Evolutionary conservation across 2,329 filamentous ascomycete species (phyloP), one percentile per base, ranked within the genome.

Genomic region (Ceratocystiopsis minuta): DNA sequence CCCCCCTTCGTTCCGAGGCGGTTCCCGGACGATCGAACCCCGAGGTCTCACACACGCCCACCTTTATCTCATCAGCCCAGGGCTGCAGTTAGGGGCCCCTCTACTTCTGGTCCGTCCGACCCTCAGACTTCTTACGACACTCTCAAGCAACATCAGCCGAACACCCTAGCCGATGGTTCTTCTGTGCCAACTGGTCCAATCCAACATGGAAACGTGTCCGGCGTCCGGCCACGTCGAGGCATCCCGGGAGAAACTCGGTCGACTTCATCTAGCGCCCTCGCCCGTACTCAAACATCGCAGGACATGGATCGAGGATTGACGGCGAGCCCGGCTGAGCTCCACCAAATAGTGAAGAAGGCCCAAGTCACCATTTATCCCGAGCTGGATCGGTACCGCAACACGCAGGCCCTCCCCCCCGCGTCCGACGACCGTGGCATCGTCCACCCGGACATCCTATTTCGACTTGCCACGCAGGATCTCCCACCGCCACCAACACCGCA

Each of bases 401-500:
- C 65, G 39, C 57, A 61, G 40, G 59, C 60, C 6, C 61, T 60
- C 1, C 52, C 54, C 1, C 14, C 34, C 2, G 14, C 16, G 13
- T 51, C 53, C n/a, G 52, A 55, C 48, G 48, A 28, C 2, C 36
- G 33, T 6, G 45, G 58, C 49, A 54, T 54, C 44, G 49, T 56
- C 40, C 47, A 58, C 31, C 53, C 63, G 36, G 70, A 72, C 38
- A 53, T 70, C 16, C 68, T 68, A 4, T 70, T 71, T 49, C 68
- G 68, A 35, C 56, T 79, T 17, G 65, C 74, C 28, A 78, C 75
- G 3, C 71, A 80, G 42, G 69, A 80, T 50, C 62, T 80, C 2
- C 46, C 43, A 6, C 73, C 76, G n/a, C 72, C 75, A 7, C 75
- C 75, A 10, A 78, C 75, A 6, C 76, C 78, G n/a, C 60, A 73